Evolutionary conservation across 2,329 filamentous ascomycete genomes (phyloP).

Genomic region (Aspergillus glaucus): DNA sequence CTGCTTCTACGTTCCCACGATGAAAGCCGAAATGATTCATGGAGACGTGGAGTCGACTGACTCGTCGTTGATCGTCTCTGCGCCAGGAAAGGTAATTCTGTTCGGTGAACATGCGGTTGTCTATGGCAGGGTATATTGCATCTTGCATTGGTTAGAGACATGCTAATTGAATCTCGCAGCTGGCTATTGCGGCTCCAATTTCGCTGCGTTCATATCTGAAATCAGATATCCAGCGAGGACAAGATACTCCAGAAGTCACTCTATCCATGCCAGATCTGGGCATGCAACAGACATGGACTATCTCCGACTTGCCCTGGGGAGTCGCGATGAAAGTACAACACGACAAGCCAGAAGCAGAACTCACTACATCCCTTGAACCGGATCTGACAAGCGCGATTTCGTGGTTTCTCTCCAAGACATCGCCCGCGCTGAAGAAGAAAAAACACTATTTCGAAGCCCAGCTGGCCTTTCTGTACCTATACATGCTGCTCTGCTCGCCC

Average conservation of each 20-base stretch:
- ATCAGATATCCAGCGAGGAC: not conserved
- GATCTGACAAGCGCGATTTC: not conserved
- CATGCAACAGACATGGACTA: not conserved
- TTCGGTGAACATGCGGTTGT: not conserved
- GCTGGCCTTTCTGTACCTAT: not conserved
- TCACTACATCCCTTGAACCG: not conserved
- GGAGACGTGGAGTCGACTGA: not conserved
- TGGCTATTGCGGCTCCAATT: not conserved
- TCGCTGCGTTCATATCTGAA: not conserved
- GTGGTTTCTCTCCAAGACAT: not conserved
- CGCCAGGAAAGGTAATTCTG: not conserved
- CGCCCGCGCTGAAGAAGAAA: not conserved
- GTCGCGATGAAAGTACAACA: not conserved
- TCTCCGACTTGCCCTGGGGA: not conserved
- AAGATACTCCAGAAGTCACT: not conserved
- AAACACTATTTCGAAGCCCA: not conserved
- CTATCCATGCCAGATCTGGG: not conserved
- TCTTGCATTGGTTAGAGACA: not conserved
- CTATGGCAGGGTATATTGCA: not conserved
- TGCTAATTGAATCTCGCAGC: not conserved
- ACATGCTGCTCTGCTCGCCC: not conserved
- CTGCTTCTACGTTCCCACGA: not conserved
- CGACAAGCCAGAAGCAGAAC: not conserved
- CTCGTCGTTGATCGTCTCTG: not conserved
- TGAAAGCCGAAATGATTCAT: not conserved